phyloP scores from a whole-genome alignment of 805 yeast species.

The Suhomyces sp. region DNA sequence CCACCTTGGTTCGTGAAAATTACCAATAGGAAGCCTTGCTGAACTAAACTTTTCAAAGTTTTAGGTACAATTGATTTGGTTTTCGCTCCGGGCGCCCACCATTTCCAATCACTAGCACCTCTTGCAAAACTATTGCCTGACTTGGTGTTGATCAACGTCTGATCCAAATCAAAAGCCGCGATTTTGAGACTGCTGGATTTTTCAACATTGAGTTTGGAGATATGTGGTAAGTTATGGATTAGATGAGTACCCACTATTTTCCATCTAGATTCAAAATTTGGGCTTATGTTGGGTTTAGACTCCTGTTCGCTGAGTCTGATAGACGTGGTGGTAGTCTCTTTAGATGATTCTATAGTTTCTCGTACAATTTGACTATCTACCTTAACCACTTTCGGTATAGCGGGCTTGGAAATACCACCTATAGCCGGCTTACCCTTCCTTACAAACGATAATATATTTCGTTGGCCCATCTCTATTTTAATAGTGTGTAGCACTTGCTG shows the following conservation, averaged over 20 bases:
- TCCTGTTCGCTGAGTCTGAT: neutral
- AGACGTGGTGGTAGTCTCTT: neutral
- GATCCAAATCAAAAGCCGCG: slow-evolving; percentile 85
- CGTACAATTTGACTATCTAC: neutral
- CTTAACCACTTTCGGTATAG: neutral
- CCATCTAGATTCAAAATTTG: slow-evolving; percentile 1
- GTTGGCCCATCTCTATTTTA: neutral
- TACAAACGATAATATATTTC: neutral
- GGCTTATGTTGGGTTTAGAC: neutral
- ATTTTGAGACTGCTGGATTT: slow-evolving; percentile 25
- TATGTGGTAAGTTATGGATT: slow-evolving; percentile 4
- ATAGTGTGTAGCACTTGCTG: neutral
- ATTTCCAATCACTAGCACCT: slow-evolving; percentile 70
- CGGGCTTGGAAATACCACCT: neutral
- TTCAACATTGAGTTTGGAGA: slow-evolving; percentile 5
- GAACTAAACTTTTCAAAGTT: slow-evolving; percentile 20
- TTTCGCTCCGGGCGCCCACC: slow-evolving; percentile 29
- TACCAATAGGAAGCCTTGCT: slow-evolving; percentile 44
- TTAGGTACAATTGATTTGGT: slow-evolving; percentile 17
- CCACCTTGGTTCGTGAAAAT: slow-evolving; percentile 89
- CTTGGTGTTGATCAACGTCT: slow-evolving; percentile 66
- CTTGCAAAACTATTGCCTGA: slow-evolving; percentile 58
- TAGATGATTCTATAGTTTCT: neutral
- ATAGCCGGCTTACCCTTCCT: neutral
- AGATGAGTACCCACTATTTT: slow-evolving; percentile 5